These are phyloP conservation scores for Xylaria telfairii DNA, from an alignment of 495 filamentous ascomycete species.

Conservation along the genomic window DNA sequence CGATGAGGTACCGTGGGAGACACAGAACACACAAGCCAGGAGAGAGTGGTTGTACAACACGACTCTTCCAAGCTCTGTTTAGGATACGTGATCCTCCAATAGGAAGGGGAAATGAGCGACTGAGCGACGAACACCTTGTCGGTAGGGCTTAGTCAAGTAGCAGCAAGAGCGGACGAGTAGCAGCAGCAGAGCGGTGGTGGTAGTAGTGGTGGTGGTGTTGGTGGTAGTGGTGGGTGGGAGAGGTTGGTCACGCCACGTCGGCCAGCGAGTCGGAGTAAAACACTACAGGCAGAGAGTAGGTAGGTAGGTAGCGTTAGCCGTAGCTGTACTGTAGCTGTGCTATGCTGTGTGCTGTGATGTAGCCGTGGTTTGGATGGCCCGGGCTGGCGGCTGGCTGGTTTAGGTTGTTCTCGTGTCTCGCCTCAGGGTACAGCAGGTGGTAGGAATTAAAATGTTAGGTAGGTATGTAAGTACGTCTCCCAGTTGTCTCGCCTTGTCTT, in stretches of 20 bases:
- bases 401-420: conserved; percentile 2
- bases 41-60: conserved; percentile 16
- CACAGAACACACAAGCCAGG: conserved; percentile 9
- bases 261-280: conserved; percentile 1
- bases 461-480: neutral
- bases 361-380: neutral
- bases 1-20: conserved; percentile 10
- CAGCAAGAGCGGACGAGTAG: neutral
- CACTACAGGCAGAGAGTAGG: neutral
- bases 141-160: conserved; percentile 21
- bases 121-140: conserved; percentile 21
- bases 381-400: conserved; percentile 1
- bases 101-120: conserved; percentile 8
- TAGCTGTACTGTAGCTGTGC: neutral
- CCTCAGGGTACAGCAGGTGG: too few relatives aligned
- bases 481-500: too few relatives aligned
- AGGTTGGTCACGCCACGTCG: conserved; percentile 15
- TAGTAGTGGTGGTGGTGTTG: neutral
- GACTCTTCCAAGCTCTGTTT: neutral
- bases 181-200: neutral
- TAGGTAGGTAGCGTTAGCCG: neutral
- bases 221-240: neutral
- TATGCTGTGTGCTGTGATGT: too few relatives aligned
- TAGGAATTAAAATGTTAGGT: too few relatives aligned
- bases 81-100: conserved; percentile 21